Base-by-base conservation (phyloP, 305 asterid species). In the Lippia alba region DNA sequence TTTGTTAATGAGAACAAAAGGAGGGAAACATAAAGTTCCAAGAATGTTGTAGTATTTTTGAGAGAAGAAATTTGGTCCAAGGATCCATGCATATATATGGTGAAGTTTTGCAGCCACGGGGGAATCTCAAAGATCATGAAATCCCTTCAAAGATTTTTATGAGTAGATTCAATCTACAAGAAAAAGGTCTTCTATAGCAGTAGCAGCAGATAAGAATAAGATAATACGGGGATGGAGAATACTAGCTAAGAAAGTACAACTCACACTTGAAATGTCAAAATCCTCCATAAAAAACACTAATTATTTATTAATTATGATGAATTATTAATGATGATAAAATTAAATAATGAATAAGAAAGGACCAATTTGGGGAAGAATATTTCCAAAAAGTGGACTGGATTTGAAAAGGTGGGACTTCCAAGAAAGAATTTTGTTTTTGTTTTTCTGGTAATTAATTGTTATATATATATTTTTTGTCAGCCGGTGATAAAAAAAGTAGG, bases 91-190 rank as follows among this genome's bases (percentile, higher is more conserved):
- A 48, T 48, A 48, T 12, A 48, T 48, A 48, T 48, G 5, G 14
- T 48, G 17, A 48, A 14, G 54, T 1, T 24, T 24, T 24, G 30
- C 17, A 70, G 1, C 3, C 48, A 59, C 19, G 8, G 4, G 40
- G 53, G 78, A 66, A 73, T 73, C 69, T 65, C 15, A 20, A 50
- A 59, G 78, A 66, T 66, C 45, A 58, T 58, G 61, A 48, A 74
- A 66, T 51, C 58, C 57, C n/a, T 45, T 73, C 56, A 24, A 15
- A 73, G 45, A 58, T 59, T 50, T 50, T 62, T 53, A 32, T 56
- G 74, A 61, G 45, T 61, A 51, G 75, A 44, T 69, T 69, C 66
- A 67, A 55, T 63, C 71, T 44, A 44, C 30, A 32, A 5, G 49
- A 64, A 64, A 62, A 63, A 53, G 70, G 41, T 18, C 44, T 57